Conservation (phyloP, 805 yeast genomes). For the Hermanozyma aechmeae region DNA sequence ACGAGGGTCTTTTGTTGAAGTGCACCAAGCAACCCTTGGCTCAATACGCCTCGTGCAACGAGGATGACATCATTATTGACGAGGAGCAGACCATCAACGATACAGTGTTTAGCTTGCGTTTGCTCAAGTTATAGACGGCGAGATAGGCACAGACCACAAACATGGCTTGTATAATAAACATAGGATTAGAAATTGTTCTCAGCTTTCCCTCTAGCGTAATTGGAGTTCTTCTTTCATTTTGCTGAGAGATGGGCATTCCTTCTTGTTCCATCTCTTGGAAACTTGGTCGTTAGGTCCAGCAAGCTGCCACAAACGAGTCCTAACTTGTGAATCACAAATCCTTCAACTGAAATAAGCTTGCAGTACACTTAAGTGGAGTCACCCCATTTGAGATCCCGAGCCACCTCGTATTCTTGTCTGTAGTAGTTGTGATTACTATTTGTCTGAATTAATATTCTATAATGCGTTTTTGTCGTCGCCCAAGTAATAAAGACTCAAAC, state of each 20-base stretch:
- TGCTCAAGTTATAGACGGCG: constrained; percentile 58
- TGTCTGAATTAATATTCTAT: background rate
- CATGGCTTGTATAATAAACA: no score
- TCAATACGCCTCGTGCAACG: constrained; percentile 33
- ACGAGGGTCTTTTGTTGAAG: constrained; percentile 64
- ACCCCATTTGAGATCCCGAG: background rate
- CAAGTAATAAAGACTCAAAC: constrained; percentile 52
- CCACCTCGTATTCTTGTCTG: background rate
- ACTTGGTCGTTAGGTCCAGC: background rate
- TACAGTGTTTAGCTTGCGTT: constrained; percentile 67
- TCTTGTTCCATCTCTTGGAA: background rate
- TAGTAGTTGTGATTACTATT: background rate
- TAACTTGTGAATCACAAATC: background rate
- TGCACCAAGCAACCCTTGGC: constrained; percentile 61
- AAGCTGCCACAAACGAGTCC: no score
- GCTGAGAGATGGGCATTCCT: no score
- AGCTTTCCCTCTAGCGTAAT: no score
- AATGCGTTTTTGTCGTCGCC: background rate
- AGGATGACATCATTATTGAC: constrained; percentile 47
- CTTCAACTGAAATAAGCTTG: background rate
- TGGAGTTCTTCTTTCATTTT: no score
- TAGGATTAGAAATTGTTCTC: no score
- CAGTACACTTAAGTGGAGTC: constrained; percentile 2
- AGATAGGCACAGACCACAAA: no score
- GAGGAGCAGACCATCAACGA: constrained; percentile 79